Base-by-base conservation (phyloP, 768 basidiomycete species). In the Mrakia frigida region DNA sequence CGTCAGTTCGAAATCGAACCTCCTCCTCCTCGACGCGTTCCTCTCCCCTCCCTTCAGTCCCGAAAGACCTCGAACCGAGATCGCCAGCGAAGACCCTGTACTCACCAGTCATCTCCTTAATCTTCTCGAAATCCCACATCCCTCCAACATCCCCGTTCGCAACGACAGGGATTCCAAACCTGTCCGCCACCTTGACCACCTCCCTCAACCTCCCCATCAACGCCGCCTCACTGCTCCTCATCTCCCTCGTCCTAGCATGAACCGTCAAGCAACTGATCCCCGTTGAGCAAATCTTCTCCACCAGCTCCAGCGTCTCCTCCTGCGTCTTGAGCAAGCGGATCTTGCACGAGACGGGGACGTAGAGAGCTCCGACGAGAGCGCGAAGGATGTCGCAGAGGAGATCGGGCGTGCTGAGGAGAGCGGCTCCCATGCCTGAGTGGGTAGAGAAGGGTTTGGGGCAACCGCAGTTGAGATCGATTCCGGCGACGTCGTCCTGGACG, bases 361-460 rank as follows among this genome's bases (percentile, higher is more conserved):
- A 88, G 84, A 94, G 87, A 46, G 87, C 88, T 61, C 83, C 85
- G 75, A 94, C 87, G 60, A 99, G 86, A 7, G 92, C 90, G 0
- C 87, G 88, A 41, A 99, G 87, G 80, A 99, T 98, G 28, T 90
- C 87, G 81, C 94, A 94, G 13, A 99, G 87, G 43, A 94, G 85
- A 81, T 98, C 94, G 0, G 97, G 94, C 50, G 91, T 96, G 5
- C 91, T 89, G 70, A 99, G 88, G 21, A 99, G 86, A 3, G 95
- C 96, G 0, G 97, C 96, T 13, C 97, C 97, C 95, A 98, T 98
- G 0, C 97, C 97, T 0, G 90, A 85, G 79, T 92, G 91, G 0
- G 93, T 94, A 31, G 94, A 96, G 84, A 98, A 98, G 0, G 94
- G 92, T 80, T 96, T 96, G 0, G 95, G 95, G 81, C 96, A 99